A percentile compares a stretch with the other conserved stretches of the same genome.
Evolutionary conservation across 208 protist genomes (phyloP).

Genomic region (Jaenimonas drosophilae): DNA sequence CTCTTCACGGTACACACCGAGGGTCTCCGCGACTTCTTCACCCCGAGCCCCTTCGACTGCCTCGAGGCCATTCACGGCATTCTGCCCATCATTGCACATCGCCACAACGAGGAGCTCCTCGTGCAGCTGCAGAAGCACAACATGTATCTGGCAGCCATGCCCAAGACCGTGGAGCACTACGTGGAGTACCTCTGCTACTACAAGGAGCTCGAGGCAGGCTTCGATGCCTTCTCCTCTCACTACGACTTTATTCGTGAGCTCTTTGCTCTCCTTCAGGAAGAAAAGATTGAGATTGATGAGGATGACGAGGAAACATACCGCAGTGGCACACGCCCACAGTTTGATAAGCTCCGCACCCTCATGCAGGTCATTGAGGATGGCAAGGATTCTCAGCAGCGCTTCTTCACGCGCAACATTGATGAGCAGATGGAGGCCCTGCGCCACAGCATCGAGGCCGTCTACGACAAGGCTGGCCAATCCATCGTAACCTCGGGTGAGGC

Average conservation of each 20-base stretch:
- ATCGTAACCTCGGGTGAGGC: slow-evolving; percentile 83
- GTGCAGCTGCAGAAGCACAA: slow-evolving; percentile 79
- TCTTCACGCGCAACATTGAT: slow-evolving; percentile 90
- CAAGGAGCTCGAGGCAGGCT: slow-evolving; percentile 56
- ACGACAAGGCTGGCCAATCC: slow-evolving; percentile 75
- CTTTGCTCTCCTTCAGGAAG: slow-evolving; percentile 79
- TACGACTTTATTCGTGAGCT: slow-evolving; percentile 90
- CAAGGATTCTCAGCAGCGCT: slow-evolving; percentile 81
- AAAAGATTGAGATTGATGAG: slow-evolving; percentile 82
- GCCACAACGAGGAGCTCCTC: slow-evolving; percentile 83
- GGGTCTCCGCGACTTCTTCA: slow-evolving; percentile 83
- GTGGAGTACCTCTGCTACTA: slow-evolving; percentile 86
- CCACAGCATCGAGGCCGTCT: slow-evolving; percentile 77
- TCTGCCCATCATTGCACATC: slow-evolving; percentile 87
- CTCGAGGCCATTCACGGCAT: slow-evolving; percentile 80
- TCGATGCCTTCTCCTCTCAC: slow-evolving; percentile 65
- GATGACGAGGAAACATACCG: slow-evolving; percentile 87
- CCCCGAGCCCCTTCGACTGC: slow-evolving; percentile 83
- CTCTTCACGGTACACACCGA: slow-evolving; percentile 81
- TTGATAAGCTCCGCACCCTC: slow-evolving; percentile 87
- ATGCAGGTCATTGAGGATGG: slow-evolving; percentile 84
- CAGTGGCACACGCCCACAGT: slow-evolving; percentile 87
- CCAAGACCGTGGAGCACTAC: slow-evolving; percentile 90
- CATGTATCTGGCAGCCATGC: slow-evolving; percentile 60
- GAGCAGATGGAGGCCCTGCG: slow-evolving; percentile 90